Base-by-base conservation (phyloP, 2,329 filamentous ascomycete genomes). In the Acrodontium crateriforme region DNA sequence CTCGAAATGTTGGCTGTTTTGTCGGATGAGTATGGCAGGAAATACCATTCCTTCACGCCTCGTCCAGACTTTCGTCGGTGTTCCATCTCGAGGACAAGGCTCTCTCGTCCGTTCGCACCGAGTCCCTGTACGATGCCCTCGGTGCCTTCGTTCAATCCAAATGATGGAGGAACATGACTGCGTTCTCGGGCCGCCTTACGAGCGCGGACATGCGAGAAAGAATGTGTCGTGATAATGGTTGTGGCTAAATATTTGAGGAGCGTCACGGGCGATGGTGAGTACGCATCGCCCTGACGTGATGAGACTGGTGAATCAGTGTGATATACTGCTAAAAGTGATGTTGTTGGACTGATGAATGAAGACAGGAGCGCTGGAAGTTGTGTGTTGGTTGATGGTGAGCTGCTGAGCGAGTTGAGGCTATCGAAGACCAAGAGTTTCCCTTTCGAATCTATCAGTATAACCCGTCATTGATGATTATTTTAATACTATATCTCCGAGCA, bases 161-260 rank as follows among this genome's bases (percentile, higher is more conserved):
- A 92, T 6, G 70, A 69, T 0, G 87, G 87, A 35, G 77, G 76
- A 4, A 70, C 71, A 5, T 81, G 60, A 44, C 79, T 84, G 32
- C 78, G 69, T 52, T 89, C 75, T 7, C 68, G 66, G 3, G 87
- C 84, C n/a, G 67, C 69, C 49, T 83, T 83, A 19, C 69, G 66
- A 16, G 74, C 73, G 4, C 89, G 64, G 23, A 80, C 69, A 41
- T 94, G 83, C 6, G 71, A 60, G 20, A 94, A 66, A 9, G 74
- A 79, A 20, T 77, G 73, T 0, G 80, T 63, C 4, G 70, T 74
- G 34, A 95, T 65, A 29, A 95, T 69, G 3, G 83, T 77, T 3
- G 89, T 98, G n/a, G 85, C 81, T 32, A 94, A 73, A 54, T 91
- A 91, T 24, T 67, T 70, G 13, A 95, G 63, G 1, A 84, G 60